Conservation (phyloP, 108 stramenopile species). For the Skeletonema tropicum region DNA sequence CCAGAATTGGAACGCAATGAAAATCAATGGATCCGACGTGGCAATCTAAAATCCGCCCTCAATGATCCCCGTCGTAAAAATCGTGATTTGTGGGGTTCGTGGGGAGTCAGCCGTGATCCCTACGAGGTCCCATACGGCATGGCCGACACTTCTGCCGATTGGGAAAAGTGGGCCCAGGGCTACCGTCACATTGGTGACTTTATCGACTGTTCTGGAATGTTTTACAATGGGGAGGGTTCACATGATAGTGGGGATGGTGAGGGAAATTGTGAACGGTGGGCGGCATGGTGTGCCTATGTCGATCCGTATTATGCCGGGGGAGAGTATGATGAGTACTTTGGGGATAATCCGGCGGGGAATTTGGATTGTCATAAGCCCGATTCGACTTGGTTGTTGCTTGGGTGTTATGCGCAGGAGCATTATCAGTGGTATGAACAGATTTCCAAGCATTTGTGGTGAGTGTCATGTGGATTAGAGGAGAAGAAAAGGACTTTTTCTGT, state of each 20-base stretch:
- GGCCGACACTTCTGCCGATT: constrained; percentile 30
- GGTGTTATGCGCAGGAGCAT: constrained; percentile 89
- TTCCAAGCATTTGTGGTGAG: constrained; percentile 86
- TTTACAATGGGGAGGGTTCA: constrained; percentile 30
- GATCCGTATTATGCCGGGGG: constrained; percentile 85
- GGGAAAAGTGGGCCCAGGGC: constrained; percentile 77
- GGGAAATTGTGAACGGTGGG: constrained; percentile 79
- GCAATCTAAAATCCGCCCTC: neutral
- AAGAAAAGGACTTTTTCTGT: too few relatives aligned
- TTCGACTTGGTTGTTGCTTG: constrained; percentile 76
- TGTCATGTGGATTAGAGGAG: neutral
- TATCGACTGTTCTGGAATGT: constrained; percentile 66
- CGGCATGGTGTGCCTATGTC: constrained; percentile 88
- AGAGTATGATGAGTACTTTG: constrained; percentile 76
- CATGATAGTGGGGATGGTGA: constrained; percentile 31
- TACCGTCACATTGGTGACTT: constrained; percentile 84
- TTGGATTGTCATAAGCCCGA: constrained; percentile 85
- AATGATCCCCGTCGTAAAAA: neutral
- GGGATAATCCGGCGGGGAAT: constrained; percentile 52
- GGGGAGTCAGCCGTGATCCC: neutral
- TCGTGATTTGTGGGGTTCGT: neutral
- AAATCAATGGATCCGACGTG: constrained; percentile 8
- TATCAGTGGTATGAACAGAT: constrained; percentile 92
- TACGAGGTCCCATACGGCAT: neutral
- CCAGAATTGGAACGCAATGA: neutral